Evolutionary conservation across 768 basidiomycete genomes (phyloP).

Genomic region (Russula ochroleuca): DNA sequence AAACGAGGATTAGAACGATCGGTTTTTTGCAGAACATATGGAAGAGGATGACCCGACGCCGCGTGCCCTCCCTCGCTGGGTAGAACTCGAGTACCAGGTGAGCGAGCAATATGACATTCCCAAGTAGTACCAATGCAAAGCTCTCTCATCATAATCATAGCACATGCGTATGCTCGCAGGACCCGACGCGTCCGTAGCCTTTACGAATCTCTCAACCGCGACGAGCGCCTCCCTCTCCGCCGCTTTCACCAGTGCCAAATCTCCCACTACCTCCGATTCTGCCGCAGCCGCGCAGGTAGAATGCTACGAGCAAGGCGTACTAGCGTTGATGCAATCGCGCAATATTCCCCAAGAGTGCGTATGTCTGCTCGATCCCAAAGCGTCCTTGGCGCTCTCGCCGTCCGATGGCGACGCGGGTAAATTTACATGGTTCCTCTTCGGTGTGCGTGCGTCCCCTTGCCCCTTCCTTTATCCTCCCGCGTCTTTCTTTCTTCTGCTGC

Average conservation of each 20-base stretch:
- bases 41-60: constrained; percentile 83
- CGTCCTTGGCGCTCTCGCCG: constrained; percentile 61
- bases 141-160: constrained; percentile 34
- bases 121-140: neutral
- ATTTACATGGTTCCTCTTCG: constrained; percentile 90
- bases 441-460: constrained; percentile 55
- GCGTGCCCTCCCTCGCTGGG: constrained; percentile 80
- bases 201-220: constrained; percentile 79
- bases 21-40: constrained; percentile 68
- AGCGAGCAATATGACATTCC: constrained; percentile 27
- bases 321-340: constrained; percentile 52
- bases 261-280: neutral
- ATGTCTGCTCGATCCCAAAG: constrained; percentile 93
- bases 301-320: constrained; percentile 50
- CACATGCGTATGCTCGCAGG: constrained; percentile 85
- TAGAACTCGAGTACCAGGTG: constrained; percentile 86
- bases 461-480: neutral
- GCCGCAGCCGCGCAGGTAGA: constrained; percentile 23
- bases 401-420: constrained; percentile 56
- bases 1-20: no score
- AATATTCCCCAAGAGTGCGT: constrained; percentile 52
- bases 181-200: constrained; percentile 58
- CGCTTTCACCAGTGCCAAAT: constrained; percentile 31
- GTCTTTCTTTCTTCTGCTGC: no score
- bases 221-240: constrained; percentile 53